Evolutionary conservation across 2,329 filamentous ascomycete genomes (phyloP).

Genomic region (Drechslerella dactyloides): DNA sequence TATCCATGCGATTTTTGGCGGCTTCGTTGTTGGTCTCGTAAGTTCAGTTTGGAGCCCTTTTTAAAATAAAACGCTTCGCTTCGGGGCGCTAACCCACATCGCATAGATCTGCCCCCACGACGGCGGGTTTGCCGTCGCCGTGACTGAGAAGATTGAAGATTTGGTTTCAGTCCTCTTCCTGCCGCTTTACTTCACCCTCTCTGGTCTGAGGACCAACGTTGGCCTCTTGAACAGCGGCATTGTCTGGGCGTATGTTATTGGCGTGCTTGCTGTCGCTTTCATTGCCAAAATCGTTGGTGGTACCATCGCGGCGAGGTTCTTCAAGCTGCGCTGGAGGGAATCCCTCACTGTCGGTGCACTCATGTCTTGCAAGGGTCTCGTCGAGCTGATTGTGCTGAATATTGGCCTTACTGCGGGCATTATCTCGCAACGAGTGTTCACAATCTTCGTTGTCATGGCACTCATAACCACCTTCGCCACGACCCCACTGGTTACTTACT

Average conservation of each 20-base stretch:
- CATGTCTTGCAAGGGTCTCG: slow-evolving; percentile 96
- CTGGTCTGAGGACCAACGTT: slow-evolving; percentile 84
- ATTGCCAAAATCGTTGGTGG: slow-evolving; percentile 83
- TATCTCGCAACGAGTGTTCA: slow-evolving; percentile 80
- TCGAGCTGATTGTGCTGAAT: slow-evolving; percentile 90
- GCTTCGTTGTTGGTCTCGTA: slow-evolving; percentile 78
- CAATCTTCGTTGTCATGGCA: slow-evolving; percentile 94
- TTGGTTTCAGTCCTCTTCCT: slow-evolving; percentile 81
- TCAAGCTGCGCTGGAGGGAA: slow-evolving; percentile 86
- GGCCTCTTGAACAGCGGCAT: slow-evolving; percentile 80
- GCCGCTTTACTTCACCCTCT: slow-evolving; percentile 91
- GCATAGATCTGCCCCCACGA: slow-evolving; percentile 79
- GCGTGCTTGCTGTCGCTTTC: slow-evolving; percentile 80
- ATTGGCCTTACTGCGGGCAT: slow-evolving; percentile 85
- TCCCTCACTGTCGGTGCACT: slow-evolving; percentile 83
- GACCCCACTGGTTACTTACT: slow-evolving; percentile 73
- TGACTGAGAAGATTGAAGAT: slow-evolving; percentile 95
- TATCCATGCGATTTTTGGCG: slow-evolving; percentile 92
- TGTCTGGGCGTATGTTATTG: slow-evolving; percentile 89
- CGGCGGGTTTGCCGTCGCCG: slow-evolving; percentile 84
- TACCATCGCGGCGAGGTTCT: slow-evolving; percentile 75
- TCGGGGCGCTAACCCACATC: slow-evolving; percentile 8
- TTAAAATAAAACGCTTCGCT: background rate
- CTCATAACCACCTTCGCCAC: slow-evolving; percentile 83
- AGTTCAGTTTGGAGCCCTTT: background rate